Conservation (phyloP, 2,329 filamentous ascomycete species). For the Cercospora janseana region DNA sequence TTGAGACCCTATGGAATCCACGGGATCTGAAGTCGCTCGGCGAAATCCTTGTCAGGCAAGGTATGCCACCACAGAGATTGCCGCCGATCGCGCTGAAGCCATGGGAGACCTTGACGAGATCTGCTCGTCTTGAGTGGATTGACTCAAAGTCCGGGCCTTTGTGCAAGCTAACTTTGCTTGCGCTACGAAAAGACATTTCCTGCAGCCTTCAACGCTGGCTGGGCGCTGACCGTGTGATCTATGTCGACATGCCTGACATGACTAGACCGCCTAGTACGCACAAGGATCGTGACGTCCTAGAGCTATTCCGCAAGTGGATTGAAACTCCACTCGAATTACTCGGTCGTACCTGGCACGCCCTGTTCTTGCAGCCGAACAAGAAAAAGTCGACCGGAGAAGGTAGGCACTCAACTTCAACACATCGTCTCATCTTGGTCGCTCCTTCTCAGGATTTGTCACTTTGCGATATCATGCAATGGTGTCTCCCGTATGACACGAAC, state of each 20-base stretch:
- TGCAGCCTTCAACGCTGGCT: constrained; percentile 33
- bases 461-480: constrained; percentile 40
- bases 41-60: constrained; percentile 3
- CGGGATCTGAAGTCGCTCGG: constrained; percentile 17
- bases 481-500: constrained; percentile 42
- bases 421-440: constrained; percentile 30
- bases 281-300: constrained; percentile 23
- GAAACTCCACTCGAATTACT: constrained; percentile 40
- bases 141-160: constrained; percentile 14
- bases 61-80: constrained; percentile 4
- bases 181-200: constrained; percentile 25
- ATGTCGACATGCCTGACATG: constrained; percentile 39
- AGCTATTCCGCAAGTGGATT: constrained; percentile 39
- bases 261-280: constrained; percentile 18
- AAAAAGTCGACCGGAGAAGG: constrained; percentile 21
- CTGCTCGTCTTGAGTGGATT: constrained; percentile 6
- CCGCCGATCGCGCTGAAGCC: background rate
- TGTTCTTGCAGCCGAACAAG: constrained; percentile 40
- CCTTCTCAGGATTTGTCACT: constrained; percentile 5
- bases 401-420: constrained; percentile 9
- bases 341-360: constrained; percentile 43
- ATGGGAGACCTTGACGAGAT: constrained; percentile 8
- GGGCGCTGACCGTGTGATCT: constrained; percentile 44
- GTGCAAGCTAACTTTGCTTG: constrained; percentile 27
- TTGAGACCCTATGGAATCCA: constrained; percentile 17